Conservation (phyloP, 257 asterid genomes). For the Dorcoceras hygrometricum region DNA sequence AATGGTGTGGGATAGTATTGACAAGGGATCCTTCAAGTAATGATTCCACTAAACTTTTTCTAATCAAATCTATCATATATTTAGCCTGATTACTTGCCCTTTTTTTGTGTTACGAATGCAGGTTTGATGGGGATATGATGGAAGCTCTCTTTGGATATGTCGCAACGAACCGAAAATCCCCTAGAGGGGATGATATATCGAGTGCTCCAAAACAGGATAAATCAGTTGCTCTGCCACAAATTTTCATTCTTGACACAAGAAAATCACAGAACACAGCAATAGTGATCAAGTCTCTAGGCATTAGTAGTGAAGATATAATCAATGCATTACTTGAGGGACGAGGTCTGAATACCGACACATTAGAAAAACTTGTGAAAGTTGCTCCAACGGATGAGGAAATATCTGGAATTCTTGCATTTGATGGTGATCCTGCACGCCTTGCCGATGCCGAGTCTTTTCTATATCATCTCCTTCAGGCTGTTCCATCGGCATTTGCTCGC, state of each 20-base stretch:
- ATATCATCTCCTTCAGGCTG: conserved; percentile 43
- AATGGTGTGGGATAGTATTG: conserved; percentile 58
- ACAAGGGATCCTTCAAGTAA: conserved; percentile 53
- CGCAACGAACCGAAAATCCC: conserved; percentile 43
- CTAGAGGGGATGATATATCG: conserved; percentile 23
- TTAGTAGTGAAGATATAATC: conserved; percentile 39
- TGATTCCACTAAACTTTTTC: conserved; percentile 5
- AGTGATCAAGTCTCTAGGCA: conserved; percentile 41
- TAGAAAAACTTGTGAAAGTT: conserved; percentile 44
- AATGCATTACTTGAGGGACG: conserved; percentile 38
- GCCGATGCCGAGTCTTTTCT: conserved; percentile 58
- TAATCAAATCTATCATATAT: neutral
- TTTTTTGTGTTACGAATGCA: conserved; percentile 15
- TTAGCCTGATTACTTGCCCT: neutral
- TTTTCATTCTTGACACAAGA: conserved; percentile 49
- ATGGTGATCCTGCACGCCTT: conserved; percentile 47
- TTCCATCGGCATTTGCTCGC: conserved; percentile 45
- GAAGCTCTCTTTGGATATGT: conserved; percentile 58
- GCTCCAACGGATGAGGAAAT: conserved; percentile 45
- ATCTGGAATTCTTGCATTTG: conserved; percentile 38
- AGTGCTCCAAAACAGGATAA: conserved; percentile 22
- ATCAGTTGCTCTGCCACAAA: conserved; percentile 35
- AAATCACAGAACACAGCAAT: conserved; percentile 53
- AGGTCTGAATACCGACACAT: conserved; percentile 40
- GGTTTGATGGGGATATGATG: conserved; percentile 58